These are phyloP conservation scores for Viola odorata DNA, from an alignment of 345 rosid species.

Conservation along the genomic window DNA sequence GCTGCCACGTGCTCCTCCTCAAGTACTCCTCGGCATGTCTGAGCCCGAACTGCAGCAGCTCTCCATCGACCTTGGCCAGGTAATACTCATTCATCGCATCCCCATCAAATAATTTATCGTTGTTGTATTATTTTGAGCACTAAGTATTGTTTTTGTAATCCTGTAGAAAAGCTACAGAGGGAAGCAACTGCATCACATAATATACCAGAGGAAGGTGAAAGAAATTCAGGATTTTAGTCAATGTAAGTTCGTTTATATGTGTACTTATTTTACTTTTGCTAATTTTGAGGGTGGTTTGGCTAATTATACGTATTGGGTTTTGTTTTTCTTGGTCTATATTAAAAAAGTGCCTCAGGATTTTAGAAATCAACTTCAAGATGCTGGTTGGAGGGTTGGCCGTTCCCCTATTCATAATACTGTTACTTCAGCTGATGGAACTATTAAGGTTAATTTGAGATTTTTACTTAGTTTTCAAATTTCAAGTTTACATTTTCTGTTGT, in stretches of 20 bases:
- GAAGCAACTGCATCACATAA: constrained; percentile 81
- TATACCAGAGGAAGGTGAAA: constrained; percentile 73
- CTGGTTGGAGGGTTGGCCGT: constrained; percentile 86
- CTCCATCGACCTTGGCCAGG: constrained; percentile 80
- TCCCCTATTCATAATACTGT: constrained; percentile 62
- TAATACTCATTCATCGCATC: constrained; percentile 14
- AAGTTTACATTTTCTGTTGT: not conserved
- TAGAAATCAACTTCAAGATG: constrained; percentile 66
- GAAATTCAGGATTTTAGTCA: constrained; percentile 77
- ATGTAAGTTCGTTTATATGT: constrained; percentile 37
- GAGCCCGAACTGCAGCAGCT: constrained; percentile 84
- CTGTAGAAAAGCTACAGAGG: constrained; percentile 80
- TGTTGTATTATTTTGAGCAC: not conserved
- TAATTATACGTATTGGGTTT: not conserved
- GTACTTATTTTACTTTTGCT: not conserved
- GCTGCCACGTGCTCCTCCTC: constrained; percentile 42
- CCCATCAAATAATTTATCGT: not conserved
- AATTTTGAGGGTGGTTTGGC: not conserved
- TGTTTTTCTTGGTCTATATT: not conserved
- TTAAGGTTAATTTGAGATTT: constrained; percentile 45
- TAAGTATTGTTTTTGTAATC: not conserved
- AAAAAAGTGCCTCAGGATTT: constrained; percentile 76
- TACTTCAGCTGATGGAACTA: constrained; percentile 88
- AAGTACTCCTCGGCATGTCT: constrained; percentile 86
- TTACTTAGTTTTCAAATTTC: not conserved